Base-by-base conservation (phyloP, 495 filamentous ascomycete species). In the Hypoxylon perforatum region DNA sequence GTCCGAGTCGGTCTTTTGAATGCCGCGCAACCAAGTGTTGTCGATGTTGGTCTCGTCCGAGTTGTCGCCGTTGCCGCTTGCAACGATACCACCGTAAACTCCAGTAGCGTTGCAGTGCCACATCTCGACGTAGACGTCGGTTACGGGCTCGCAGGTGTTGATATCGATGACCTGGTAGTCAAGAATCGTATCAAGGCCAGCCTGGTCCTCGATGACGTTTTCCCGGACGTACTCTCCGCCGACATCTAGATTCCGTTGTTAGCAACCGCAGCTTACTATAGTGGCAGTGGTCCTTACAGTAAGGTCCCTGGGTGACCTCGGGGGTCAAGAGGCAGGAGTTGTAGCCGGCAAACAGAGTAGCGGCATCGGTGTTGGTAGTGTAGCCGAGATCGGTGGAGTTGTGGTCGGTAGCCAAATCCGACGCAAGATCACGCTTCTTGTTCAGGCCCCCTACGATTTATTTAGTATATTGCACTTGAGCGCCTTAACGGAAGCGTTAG, bases 151-250 rank as follows among this genome's bases (percentile, higher is more conserved):
- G 76, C 86, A 90, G 28, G 82, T 87, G 30, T 82, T 81, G 38
- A 76, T 78, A 71, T 90, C 84, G 57, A 89, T 78, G 28, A 90
- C 70, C 63, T 88, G 85, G 66, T 89, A 77, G 61, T 90, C 88
- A 41, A 89, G 76, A 52, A 82, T 81, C 15, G 88, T 76, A 10
- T 80, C 71, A 15, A 90, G 80, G 59, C 88, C 88, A 10, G 66
- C 56, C 67, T 90, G 78, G 22, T 70, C 74, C 52, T 90, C 87
- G n/a, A 77, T 72, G 33, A 90, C 77, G 63, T 89, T 77, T 51
- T 79, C 69, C 28, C 87, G 81, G 67, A 90, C 82, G 14, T 77
- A 70, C 61, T 80, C 76, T 36, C 78, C 78, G 35, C 65, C 51
- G 33, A 79, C 77, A 53, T 77, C 75, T 76, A 60, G 19, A 51